Evolutionary conservation across 768 basidiomycete species (phyloP).

Genomic region (Inosperma sp.): DNA sequence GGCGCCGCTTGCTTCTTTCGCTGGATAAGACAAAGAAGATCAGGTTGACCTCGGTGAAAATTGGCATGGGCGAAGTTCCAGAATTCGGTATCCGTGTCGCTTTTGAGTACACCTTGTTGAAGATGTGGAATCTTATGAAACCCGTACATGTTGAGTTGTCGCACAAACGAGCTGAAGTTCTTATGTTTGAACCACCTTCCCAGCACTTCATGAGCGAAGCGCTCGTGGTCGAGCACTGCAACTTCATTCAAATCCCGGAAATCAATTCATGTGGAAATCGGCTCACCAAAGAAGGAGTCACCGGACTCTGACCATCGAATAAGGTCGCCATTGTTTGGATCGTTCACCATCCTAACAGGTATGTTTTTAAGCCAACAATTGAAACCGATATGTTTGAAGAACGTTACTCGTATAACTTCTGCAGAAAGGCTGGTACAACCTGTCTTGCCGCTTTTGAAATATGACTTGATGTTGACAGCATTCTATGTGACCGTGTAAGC

Average conservation of each 20-base stretch:
- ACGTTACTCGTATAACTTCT: constrained; percentile 82
- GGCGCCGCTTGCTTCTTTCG: constrained; percentile 68
- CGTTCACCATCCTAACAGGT: constrained; percentile 78
- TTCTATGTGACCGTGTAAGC: constrained; percentile 41
- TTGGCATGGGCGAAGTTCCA: constrained; percentile 92
- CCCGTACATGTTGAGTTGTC: constrained; percentile 95
- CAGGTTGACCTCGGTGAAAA: constrained; percentile 85
- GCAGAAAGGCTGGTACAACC: constrained; percentile 73
- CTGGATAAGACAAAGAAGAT: constrained; percentile 81
- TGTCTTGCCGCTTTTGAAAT: constrained; percentile 35
- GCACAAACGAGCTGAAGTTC: constrained; percentile 89
- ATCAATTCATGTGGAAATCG: background rate
- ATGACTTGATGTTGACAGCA: constrained; percentile 25
- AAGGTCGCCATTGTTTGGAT: constrained; percentile 72
- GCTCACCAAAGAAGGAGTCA: constrained; percentile 84
- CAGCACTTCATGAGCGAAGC: constrained; percentile 83
- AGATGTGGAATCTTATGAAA: constrained; percentile 95
- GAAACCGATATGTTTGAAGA: constrained; percentile 9
- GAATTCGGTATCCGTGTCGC: constrained; percentile 74
- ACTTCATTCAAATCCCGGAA: background rate
- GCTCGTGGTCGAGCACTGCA: constrained; percentile 85
- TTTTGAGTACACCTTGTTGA: constrained; percentile 87
- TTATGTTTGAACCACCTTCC: constrained; percentile 97
- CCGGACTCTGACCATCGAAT: constrained; percentile 91
- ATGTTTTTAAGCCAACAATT: constrained; percentile 8